These are phyloP conservation scores for Coniosporium tulheliwenetii DNA, from an alignment of 2,329 filamentous ascomycete genomes.

Conservation along the genomic window DNA sequence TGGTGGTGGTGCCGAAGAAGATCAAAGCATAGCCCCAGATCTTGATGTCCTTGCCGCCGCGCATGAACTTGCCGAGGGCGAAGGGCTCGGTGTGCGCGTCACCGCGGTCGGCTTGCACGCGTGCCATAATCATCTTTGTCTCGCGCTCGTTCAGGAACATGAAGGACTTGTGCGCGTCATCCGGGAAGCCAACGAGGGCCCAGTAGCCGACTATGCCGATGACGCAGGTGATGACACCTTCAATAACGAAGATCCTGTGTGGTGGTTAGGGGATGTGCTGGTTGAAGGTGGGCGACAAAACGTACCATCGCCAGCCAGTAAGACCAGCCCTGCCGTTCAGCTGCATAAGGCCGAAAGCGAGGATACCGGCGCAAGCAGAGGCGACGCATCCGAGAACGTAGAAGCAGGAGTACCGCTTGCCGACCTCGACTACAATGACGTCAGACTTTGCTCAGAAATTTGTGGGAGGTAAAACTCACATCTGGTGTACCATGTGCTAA, in stretches of 20 bases:
- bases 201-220: conserved; percentile 25
- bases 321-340: conserved; percentile 34
- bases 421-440: conserved; percentile 10
- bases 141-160: conserved; percentile 31
- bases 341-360: conserved; percentile 17
- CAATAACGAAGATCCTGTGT: conserved; percentile 25
- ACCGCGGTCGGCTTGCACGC: conserved; percentile 36
- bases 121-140: conserved; percentile 31
- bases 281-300: background rate
- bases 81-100: conserved; percentile 35
- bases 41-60: conserved; percentile 32
- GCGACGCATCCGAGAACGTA: conserved; percentile 33
- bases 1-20: conserved; percentile 50
- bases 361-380: conserved; percentile 31
- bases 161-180: conserved; percentile 23
- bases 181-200: conserved; percentile 29
- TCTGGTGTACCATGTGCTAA: conserved; percentile 60
- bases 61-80: conserved; percentile 30
- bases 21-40: conserved; percentile 39
- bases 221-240: conserved; percentile 23
- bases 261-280: background rate
- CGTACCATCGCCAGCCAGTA: conserved; percentile 26
- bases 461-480: conserved; percentile 11
- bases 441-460: too few relatives aligned
- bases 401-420: conserved; percentile 28